These are phyloP conservation scores for Byssothecium circinans DNA, from an alignment of 2,329 filamentous ascomycete species.

Conservation along the genomic window DNA sequence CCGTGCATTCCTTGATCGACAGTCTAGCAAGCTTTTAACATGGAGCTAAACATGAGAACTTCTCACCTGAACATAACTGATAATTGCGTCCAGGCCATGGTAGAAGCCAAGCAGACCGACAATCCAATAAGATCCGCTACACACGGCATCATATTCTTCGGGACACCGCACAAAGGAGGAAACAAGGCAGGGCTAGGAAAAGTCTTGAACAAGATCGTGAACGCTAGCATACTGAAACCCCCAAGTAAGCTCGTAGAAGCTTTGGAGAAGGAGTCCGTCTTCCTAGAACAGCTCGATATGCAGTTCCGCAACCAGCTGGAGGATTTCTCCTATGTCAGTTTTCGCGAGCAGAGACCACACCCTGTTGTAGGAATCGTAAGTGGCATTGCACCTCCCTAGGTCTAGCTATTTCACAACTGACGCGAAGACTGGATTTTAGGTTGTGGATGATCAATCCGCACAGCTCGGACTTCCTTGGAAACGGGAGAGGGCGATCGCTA, in stretches of 20 bases:
- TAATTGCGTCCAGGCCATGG: slow-evolving; percentile 4
- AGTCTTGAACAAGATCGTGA: slow-evolving; percentile 2
- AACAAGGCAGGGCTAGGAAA: slow-evolving; percentile 6
- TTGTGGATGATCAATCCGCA: slow-evolving; percentile 9
- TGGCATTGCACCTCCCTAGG: too few species aligned
- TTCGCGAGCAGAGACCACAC: slow-evolving; percentile 5
- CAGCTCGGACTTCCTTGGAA: slow-evolving; percentile 5
- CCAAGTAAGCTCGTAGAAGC: slow-evolving; percentile 4
- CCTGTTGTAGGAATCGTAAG: slow-evolving; percentile 2
- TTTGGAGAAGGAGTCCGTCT: slow-evolving; percentile 3
- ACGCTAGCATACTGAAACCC: slow-evolving; percentile 1
- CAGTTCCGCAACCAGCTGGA: slow-evolving; percentile 10
- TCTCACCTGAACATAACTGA: too few species aligned
- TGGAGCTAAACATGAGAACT: too few species aligned
- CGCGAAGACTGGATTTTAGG: neutral
- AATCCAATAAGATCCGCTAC: slow-evolving; percentile 3
- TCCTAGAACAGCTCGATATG: slow-evolving; percentile 5
- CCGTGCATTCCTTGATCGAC: neutral
- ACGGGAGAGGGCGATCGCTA: slow-evolving; percentile 1
- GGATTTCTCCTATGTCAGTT: slow-evolving; percentile 9
- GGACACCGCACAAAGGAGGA: slow-evolving; percentile 8
- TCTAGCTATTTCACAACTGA: neutral
- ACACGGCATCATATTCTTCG: slow-evolving; percentile 10
- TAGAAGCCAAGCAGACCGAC: slow-evolving; percentile 7
- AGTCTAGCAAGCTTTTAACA: neutral